Base-by-base conservation (phyloP, 2,329 filamentous ascomycete genomes). In the Atkinsonella hypoxylon region DNA sequence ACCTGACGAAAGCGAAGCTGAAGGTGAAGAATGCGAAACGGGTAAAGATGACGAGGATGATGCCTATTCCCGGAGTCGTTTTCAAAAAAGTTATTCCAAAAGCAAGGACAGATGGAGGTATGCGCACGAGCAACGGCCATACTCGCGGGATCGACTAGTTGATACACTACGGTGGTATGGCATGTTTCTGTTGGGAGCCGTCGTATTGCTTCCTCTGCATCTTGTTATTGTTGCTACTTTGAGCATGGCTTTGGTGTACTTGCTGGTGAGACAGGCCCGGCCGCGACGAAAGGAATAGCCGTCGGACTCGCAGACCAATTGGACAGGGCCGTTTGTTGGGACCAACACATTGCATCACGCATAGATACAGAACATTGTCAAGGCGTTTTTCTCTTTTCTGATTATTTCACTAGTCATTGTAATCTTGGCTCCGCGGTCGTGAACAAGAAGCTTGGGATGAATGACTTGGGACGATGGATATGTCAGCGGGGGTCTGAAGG, bases 201-300 rank as follows among this genome's bases (percentile, higher is more conserved):
- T 70, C 47, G 72, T 77, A 53, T 65, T 78, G 55, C 68, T 78
- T 42, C 74, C 75, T 51, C 62, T 62, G 47, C 64, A 64, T 56
- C 61, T 75, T 51, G 62, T 72, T 47, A 59, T 61, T 22, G 49
- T 71, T 50, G 64, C 69, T 52, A 58, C 66, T 45, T 53, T 66
- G 46, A 60, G 58, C 34, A 60, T 60, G 50, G 70, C 64, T 44
- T 59, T 64, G 53, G 62, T 70, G 60, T 75, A 74, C 59, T 56
- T 69, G 61, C 67, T 64, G 62, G 67, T 66, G 59, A 62, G 54
- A 56, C 53, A 59, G 50, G 56, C 58, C 54, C 51, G 55, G 52
- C 55, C 22, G 30, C 17, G 20, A 43, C 17, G 20, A 43, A 40
- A 26, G 36, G 22, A 18, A 31, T 39, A 39, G 32, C 15, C 15